Base-by-base conservation (phyloP, 345 rosid genomes). In the Hibiscus trionum region DNA sequence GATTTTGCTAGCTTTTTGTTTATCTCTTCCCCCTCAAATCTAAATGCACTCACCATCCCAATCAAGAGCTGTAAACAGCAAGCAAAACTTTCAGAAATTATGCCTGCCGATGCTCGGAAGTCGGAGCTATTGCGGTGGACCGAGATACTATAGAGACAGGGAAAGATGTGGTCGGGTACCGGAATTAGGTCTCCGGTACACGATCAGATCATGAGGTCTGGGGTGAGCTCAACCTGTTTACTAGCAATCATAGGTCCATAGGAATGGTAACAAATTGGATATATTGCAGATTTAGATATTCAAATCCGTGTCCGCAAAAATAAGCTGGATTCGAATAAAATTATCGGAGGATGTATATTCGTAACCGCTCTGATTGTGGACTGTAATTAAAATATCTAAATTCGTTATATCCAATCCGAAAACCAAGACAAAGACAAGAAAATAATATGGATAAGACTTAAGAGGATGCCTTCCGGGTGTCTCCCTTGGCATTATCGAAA, bases 1-100 rank as follows among this genome's bases (percentile, higher is more conserved):
- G 85, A 69, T 17, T 80, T 62, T 0, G 83, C 88, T 72, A 86
- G 37, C 64, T 79, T 75, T 2, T 44, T 75, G 19, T 83, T 79
- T 7, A 87, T 76, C 61, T 89, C 94, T 4, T 33, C 74, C 5
- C 91, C 94, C 50, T 82, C 80, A 26, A 84, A 87, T 79, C 94
- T 79, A 67, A 73, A 87, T 2, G 87, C 83, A 16, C 81, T 81
- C 78, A 84, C 86, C 71, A 89, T 69, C 1, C 84, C 90, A 46
- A 84, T 85, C 79, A 87, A 65, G 21, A 87, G 86, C 94, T 87
- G 85, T 63, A 59, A 21, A 70, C 49, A 69, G 2, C 17, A 27
- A 46, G 58, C 4, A 29, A 44, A 7, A 67, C 27, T 50, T 33
- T 44, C 66, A 19, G 19, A 12, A 53, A 17, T 73, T 33, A 8